These are phyloP conservation scores for Arctium minus DNA, from an alignment of 129 eudicot genomes.

Conservation along the genomic window DNA sequence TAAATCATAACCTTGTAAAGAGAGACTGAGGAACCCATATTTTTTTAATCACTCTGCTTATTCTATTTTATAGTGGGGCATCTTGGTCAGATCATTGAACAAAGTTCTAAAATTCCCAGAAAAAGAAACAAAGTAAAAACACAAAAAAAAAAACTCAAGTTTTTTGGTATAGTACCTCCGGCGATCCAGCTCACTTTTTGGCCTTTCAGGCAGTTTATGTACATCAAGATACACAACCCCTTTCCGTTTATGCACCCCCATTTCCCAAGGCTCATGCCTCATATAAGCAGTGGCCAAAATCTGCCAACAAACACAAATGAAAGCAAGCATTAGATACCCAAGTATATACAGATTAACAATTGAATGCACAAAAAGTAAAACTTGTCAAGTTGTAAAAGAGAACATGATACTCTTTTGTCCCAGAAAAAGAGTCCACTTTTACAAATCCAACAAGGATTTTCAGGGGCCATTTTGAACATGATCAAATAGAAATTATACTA, in stretches of 20 bases:
- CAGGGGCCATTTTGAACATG: too few relatives aligned
- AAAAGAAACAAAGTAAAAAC: background rate
- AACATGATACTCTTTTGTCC: too few relatives aligned
- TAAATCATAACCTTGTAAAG: background rate
- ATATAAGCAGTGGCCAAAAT: conserved; percentile 93
- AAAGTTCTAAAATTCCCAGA: background rate
- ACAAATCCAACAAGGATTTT: too few relatives aligned
- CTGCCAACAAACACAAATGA: conserved; percentile 33
- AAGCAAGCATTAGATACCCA: background rate
- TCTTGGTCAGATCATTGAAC: background rate
- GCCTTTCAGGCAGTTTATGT: conserved; percentile 89
- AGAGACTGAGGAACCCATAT: background rate
- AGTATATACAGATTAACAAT: background rate
- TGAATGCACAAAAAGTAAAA: background rate
- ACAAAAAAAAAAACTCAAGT: background rate
- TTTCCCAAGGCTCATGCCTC: conserved; percentile 97
- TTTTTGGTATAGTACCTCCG: conserved; percentile 48
- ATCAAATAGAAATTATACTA: too few relatives aligned
- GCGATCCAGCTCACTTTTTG: conserved; percentile 79
- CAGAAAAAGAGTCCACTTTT: too few relatives aligned
- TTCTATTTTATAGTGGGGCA: too few relatives aligned
- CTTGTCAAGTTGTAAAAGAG: too few relatives aligned
- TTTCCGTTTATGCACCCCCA: conserved; percentile 98
- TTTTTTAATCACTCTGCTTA: too few relatives aligned
- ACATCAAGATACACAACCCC: conserved; percentile 99